A percentile compares a stretch with the other conserved stretches of the same genome.
These are phyloP conservation scores for Tulasnella sp. DNA, from an alignment of 768 basidiomycete species.

Conservation along the genomic window DNA sequence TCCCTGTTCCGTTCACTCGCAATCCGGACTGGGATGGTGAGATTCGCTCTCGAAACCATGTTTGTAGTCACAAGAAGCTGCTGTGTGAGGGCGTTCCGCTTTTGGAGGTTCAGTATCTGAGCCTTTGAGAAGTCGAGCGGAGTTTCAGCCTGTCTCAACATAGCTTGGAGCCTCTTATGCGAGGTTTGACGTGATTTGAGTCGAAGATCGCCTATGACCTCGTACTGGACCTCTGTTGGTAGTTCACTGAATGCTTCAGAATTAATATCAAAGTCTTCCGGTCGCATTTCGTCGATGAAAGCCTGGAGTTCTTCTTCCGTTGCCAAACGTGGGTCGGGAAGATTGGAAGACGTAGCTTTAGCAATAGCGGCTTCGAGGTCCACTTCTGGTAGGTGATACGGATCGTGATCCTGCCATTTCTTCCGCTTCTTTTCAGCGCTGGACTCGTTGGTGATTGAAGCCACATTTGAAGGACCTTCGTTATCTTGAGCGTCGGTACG, in stretches of 20 bases:
- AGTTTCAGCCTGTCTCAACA: conserved; percentile 70
- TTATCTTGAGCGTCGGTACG: conserved; percentile 18
- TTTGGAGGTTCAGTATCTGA: conserved; percentile 83
- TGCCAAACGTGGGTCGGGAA: conserved; percentile 85
- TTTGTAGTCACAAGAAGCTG: conserved; percentile 88
- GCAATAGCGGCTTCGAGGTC: conserved; percentile 57
- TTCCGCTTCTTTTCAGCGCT: conserved; percentile 24
- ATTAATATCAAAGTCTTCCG: conserved; percentile 88
- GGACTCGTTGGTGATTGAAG: conserved; percentile 47
- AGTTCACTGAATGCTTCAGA: conserved; percentile 86
- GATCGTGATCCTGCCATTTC: conserved; percentile 50
- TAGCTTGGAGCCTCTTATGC: conserved; percentile 81
- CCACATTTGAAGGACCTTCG: conserved; percentile 31
- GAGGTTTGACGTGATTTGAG: conserved; percentile 93
- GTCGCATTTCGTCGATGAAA: conserved; percentile 94
- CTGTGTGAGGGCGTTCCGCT: conserved; percentile 87
- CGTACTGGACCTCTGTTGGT: conserved; percentile 95
- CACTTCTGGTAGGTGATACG: conserved; percentile 84
- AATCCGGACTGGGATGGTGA: conserved; percentile 86
- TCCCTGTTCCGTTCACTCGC: conserved; percentile 92
- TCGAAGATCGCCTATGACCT: conserved; percentile 93
- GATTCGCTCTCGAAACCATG: conserved; percentile 79
- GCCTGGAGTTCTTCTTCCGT: conserved; percentile 89
- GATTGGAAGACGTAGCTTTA: conserved; percentile 50
- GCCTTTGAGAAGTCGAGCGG: conserved; percentile 94